Percentiles rank a stretch among this genome's conserved stretches.
phyloP scores from a whole-genome alignment of 306 rosid species.

The Rubus parviflorus region DNA sequence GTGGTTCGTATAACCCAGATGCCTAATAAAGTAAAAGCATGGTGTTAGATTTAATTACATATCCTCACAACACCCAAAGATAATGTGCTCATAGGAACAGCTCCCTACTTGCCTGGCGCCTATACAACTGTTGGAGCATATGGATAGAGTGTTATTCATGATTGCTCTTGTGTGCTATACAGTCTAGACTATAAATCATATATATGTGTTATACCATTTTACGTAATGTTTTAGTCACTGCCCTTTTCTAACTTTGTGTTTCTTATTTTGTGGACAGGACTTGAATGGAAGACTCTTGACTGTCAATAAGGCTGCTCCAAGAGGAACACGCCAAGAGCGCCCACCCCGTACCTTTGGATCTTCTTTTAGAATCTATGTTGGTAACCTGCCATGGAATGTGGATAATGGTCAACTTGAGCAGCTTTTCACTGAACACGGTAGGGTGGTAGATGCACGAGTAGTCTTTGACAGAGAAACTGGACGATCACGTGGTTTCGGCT shows the following conservation, averaged over 20 bases:
- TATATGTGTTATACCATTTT: background rate
- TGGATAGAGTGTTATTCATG: background rate
- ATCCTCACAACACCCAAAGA: background rate
- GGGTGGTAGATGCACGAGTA: slow-evolving; percentile 68
- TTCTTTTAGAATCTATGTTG: slow-evolving; percentile 62
- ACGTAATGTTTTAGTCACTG: background rate
- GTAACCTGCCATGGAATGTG: slow-evolving; percentile 87
- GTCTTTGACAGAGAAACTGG: slow-evolving; percentile 84
- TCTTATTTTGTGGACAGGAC: slow-evolving; percentile 44
- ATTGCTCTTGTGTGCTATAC: background rate
- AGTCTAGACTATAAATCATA: background rate
- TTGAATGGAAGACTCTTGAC: slow-evolving; percentile 72
- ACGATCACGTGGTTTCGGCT: slow-evolving; percentile 97
- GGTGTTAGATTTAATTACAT: background rate
- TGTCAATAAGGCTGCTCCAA: slow-evolving; percentile 91
- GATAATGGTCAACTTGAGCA: slow-evolving; percentile 69
- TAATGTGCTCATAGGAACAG: background rate
- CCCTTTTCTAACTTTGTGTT: slow-evolving; percentile 6
- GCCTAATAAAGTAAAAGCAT: background rate
- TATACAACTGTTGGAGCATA: background rate
- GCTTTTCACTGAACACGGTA: slow-evolving; percentile 77
- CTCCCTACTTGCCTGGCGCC: no score
- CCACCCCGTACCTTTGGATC: slow-evolving; percentile 47
- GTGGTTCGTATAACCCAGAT: background rate
- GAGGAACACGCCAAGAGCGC: slow-evolving; percentile 67